A percentile compares a stretch with the other conserved stretches of the same genome.
phyloP scores from a whole-genome alignment of 2,329 filamentous ascomycete species.

The Grosmannia serpens region DNA sequence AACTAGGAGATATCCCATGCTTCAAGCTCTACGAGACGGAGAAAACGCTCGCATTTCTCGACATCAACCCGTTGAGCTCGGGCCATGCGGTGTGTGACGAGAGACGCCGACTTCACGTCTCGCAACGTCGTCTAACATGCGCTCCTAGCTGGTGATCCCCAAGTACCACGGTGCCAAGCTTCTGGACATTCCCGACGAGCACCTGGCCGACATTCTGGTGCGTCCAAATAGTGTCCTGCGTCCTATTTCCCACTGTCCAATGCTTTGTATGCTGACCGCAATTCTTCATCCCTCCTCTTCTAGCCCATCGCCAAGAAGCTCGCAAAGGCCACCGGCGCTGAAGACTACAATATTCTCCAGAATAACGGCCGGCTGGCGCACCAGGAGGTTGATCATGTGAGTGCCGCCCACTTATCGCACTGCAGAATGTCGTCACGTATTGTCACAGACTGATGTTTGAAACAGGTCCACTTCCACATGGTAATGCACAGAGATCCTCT shows the following conservation, averaged over 20 bases:
- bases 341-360: slow-evolving; percentile 87
- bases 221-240: too few relatives aligned
- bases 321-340: slow-evolving; percentile 60
- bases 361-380: slow-evolving; percentile 92
- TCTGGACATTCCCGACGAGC: slow-evolving; percentile 82
- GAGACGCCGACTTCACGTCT: neutral
- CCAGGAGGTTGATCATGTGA: slow-evolving; percentile 83
- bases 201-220: slow-evolving; percentile 71
- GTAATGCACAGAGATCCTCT: slow-evolving; percentile 38
- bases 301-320: slow-evolving; percentile 80
- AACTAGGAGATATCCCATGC: slow-evolving; percentile 82
- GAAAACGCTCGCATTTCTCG: slow-evolving; percentile 88
- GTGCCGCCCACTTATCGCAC: slow-evolving; percentile 19
- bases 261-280: neutral
- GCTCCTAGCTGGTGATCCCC: slow-evolving; percentile 74
- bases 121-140: neutral
- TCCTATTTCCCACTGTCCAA: neutral
- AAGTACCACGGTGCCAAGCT: slow-evolving; percentile 91
- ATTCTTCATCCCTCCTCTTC: neutral
- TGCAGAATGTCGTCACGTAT: neutral
- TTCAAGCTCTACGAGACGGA: slow-evolving; percentile 95
- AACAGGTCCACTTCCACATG: slow-evolving; percentile 85
- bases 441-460: neutral
- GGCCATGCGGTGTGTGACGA: slow-evolving; percentile 67
- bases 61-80: slow-evolving; percentile 79